Evolutionary conservation across 2,329 filamentous ascomycete species (phyloP).

Genomic region (Venturiaceae sp.): DNA sequence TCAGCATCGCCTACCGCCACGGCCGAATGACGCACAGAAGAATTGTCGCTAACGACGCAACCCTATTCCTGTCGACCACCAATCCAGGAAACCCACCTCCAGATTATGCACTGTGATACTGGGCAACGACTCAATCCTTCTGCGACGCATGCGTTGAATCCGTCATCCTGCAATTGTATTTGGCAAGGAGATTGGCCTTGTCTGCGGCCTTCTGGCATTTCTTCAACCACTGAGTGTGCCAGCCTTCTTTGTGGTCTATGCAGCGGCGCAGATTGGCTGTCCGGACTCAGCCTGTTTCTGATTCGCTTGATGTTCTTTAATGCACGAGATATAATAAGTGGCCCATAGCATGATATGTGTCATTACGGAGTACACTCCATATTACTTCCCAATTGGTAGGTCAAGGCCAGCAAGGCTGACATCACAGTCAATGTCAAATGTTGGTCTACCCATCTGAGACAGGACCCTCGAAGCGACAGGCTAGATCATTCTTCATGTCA

Average conservation of each 20-base stretch:
- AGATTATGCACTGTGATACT: neutral
- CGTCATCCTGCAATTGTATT: neutral
- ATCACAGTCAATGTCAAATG: neutral
- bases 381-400: neutral
- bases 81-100: neutral
- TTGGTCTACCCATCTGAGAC: neutral
- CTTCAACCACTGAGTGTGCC: neutral
- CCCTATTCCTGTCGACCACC: neutral
- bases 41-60: neutral
- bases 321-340: neutral
- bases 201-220: neutral
- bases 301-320: neutral
- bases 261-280: neutral
- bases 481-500: neutral
- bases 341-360: neutral
- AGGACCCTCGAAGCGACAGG: neutral
- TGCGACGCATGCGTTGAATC: neutral
- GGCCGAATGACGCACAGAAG: neutral
- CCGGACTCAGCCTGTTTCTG: neutral
- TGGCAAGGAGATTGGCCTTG: neutral
- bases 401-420: neutral
- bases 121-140: neutral
- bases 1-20: neutral
- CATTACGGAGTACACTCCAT: no score
- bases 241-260: neutral